Percentiles rank a stretch among this genome's conserved stretches.
Conservation (phyloP, 495 filamentous ascomycete species). For the Elaphomyces granulatus region DNA sequence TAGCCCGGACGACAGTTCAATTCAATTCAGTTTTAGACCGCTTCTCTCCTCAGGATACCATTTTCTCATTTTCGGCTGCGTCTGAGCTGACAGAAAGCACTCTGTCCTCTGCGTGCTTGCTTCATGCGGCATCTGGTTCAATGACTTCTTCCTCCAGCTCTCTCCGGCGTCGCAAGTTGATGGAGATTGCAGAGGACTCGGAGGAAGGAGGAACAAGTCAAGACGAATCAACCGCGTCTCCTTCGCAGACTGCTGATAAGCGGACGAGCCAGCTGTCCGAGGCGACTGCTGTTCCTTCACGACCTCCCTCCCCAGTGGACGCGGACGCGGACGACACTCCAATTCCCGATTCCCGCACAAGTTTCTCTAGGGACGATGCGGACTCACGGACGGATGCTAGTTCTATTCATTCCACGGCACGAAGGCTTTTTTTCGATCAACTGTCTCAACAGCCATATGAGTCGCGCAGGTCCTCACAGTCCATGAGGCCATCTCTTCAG, state of each 20-base stretch:
- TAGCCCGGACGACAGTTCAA: constrained; percentile 89
- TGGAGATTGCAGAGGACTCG: constrained; percentile 78
- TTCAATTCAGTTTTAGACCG: constrained; percentile 75
- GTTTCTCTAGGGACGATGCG: constrained; percentile 1
- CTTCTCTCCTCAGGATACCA: constrained; percentile 77
- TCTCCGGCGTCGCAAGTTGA: constrained; percentile 55
- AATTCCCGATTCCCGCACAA: background rate
- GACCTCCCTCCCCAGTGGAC: constrained; percentile 1
- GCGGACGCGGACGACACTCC: background rate
- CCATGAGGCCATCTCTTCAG: constrained; percentile 41
- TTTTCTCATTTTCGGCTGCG: constrained; percentile 53
- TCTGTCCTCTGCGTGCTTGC: constrained; percentile 73
- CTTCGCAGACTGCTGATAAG: constrained; percentile 8
- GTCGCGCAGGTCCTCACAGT: constrained; percentile 44
- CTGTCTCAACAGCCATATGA: constrained; percentile 26
- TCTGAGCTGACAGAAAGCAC: constrained; percentile 77
- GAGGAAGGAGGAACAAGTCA: constrained; percentile 46
- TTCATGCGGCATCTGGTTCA: constrained; percentile 80
- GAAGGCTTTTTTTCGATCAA: constrained; percentile 22
- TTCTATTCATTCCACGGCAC: constrained; percentile 3
- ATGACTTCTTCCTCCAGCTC: constrained; percentile 78
- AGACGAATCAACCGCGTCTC: constrained; percentile 26
- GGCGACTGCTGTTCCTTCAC: constrained; percentile 23
- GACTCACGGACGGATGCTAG: constrained; percentile 3
- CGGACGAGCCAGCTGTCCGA: constrained; percentile 27